Evolutionary conservation across 2,329 filamentous ascomycete species (phyloP).

Genomic region (Neocatenulostroma microsporum): DNA sequence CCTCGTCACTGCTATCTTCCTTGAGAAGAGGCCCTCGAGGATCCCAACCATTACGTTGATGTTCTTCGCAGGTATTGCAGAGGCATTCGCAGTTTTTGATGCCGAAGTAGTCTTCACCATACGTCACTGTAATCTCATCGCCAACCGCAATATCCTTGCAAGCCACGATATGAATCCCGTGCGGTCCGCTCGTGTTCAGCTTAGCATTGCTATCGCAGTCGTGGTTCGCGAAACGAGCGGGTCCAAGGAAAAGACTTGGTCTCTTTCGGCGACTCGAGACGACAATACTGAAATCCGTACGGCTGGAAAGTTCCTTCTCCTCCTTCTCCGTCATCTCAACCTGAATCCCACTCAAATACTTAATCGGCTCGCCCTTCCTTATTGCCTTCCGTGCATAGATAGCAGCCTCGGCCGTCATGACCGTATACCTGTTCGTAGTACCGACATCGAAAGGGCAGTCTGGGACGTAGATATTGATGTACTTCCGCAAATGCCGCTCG

Average conservation of each 20-base stretch:
- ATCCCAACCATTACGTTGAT: slow-evolving; percentile 74
- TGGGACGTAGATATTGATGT: slow-evolving; percentile 84
- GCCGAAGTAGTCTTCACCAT: slow-evolving; percentile 94
- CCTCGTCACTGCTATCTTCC: slow-evolving; percentile 29
- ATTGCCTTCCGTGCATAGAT: slow-evolving; percentile 75
- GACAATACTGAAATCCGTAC: slow-evolving; percentile 95
- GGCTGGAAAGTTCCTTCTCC: slow-evolving; percentile 71
- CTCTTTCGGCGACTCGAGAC: slow-evolving; percentile 87
- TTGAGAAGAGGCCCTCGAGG: slow-evolving; percentile 30
- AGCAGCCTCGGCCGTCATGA: slow-evolving; percentile 79
- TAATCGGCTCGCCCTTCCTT: slow-evolving; percentile 74
- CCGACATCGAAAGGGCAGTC: slow-evolving; percentile 94
- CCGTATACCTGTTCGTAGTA: slow-evolving; percentile 89
- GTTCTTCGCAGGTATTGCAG: slow-evolving; percentile 75
- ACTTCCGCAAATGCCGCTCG: slow-evolving; percentile 73
- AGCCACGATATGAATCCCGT: slow-evolving; percentile 86
- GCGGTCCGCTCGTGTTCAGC: slow-evolving; percentile 71
- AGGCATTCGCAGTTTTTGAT: slow-evolving; percentile 91
- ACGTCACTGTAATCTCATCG: slow-evolving; percentile 94
- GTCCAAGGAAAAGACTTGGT: slow-evolving; percentile 86
- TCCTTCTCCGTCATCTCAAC: slow-evolving; percentile 89
- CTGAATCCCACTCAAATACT: slow-evolving; percentile 83
- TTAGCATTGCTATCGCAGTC: slow-evolving; percentile 90
- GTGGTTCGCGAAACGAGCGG: slow-evolving; percentile 93
- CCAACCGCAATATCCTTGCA: slow-evolving; percentile 72